phyloP scores from a whole-genome alignment of 1,284 basidiomycete species.

The Mycena sp. region DNA sequence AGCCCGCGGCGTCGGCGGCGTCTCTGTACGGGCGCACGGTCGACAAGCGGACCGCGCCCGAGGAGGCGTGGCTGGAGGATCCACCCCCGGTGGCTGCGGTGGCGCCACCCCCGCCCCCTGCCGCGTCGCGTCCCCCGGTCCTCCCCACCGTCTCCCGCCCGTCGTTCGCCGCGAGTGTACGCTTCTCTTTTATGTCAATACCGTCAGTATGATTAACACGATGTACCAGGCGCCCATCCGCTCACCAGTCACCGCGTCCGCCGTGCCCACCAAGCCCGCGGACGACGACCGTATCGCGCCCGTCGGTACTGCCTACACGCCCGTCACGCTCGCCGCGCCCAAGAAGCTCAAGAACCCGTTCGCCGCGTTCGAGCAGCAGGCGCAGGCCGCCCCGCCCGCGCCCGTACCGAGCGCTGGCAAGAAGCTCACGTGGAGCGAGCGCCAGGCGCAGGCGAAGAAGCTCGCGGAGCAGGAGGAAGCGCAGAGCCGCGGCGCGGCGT shows the following conservation, averaged over 20 bases:
- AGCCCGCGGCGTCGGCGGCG: constrained; percentile 50
- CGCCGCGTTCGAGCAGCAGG: constrained; percentile 64
- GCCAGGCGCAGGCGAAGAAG: constrained; percentile 88
- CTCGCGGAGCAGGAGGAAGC: constrained; percentile 85
- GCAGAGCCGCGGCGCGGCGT: constrained; percentile 68
- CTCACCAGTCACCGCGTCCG: constrained; percentile 56
- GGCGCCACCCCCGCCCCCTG: constrained; percentile 41
- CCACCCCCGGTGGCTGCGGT: constrained; percentile 47
- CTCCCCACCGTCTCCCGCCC: constrained; percentile 38
- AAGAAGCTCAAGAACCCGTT: constrained; percentile 90
- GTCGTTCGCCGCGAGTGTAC: constrained; percentile 16
- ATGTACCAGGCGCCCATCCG: constrained; percentile 32
- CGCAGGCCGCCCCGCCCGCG: constrained; percentile 39
- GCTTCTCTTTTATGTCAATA: not conserved
- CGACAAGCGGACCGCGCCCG: constrained; percentile 51
- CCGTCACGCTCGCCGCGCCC: constrained; percentile 85
- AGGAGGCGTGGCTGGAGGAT: constrained; percentile 69
- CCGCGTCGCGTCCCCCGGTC: constrained; percentile 45
- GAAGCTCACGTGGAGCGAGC: constrained; percentile 91
- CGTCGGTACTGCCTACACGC: constrained; percentile 88
- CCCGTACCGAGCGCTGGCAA: constrained; percentile 55
- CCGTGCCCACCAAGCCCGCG: constrained; percentile 68
- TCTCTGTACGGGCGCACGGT: constrained; percentile 53
- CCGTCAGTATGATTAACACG: not conserved
- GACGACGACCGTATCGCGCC: constrained; percentile 85